Evolutionary conservation across 768 basidiomycete species (phyloP).

Genomic region (Solioccasus polychromus): DNA sequence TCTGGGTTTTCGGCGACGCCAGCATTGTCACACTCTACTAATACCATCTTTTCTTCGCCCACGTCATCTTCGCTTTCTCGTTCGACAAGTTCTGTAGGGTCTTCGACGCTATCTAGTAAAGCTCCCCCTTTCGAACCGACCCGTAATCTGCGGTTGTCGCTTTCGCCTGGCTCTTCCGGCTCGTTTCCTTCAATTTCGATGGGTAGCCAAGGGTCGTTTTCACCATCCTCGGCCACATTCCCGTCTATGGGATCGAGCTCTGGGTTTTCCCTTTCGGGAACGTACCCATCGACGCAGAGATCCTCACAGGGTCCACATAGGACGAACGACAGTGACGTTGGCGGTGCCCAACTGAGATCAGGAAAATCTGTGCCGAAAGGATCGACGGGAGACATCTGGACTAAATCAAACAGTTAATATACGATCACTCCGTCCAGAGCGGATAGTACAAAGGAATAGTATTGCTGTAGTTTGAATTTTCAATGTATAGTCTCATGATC

Average conservation of each 20-base stretch:
- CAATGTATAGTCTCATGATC: neutral
- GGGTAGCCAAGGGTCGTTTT: constrained; percentile 16
- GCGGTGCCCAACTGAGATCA: constrained; percentile 5
- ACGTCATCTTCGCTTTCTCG: constrained; percentile 25
- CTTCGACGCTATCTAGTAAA: constrained; percentile 49
- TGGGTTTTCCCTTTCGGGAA: constrained; percentile 11
- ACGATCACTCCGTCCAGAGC: neutral
- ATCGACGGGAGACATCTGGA: constrained; percentile 11
- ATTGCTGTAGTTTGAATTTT: neutral
- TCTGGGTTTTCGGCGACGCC: constrained; percentile 11
- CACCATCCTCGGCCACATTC: constrained; percentile 15
- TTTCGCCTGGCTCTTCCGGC: constrained; percentile 17
- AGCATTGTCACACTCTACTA: constrained; percentile 12
- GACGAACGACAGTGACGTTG: constrained; percentile 5
- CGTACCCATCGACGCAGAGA: constrained; percentile 17
- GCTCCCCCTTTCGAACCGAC: constrained; percentile 56
- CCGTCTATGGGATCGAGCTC: constrained; percentile 8
- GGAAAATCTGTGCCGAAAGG: constrained; percentile 14
- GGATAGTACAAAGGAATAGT: neutral
- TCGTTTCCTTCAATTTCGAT: constrained; percentile 13
- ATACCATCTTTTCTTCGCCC: constrained; percentile 18
- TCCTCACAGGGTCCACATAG: constrained; percentile 6
- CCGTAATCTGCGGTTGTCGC: constrained; percentile 23
- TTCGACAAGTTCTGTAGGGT: constrained; percentile 27
- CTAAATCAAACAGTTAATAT: constrained; percentile 10